A percentile compares a stretch with the other conserved stretches of the same genome.
Conservation (phyloP, 768 basidiomycete species). For the Trametes coccinea region DNA sequence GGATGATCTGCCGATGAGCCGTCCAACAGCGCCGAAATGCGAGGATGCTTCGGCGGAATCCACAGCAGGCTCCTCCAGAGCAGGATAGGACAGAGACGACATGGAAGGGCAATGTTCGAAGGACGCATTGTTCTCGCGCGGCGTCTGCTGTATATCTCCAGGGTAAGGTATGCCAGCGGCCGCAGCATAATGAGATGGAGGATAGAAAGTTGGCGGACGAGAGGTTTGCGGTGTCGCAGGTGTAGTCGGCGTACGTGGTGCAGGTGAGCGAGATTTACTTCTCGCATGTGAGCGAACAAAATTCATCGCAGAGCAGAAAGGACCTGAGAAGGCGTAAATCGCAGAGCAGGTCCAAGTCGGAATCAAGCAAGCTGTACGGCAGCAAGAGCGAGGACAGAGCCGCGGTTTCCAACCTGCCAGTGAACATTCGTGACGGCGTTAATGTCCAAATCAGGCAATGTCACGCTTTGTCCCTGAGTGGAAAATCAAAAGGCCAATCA, state of each 20-base stretch:
- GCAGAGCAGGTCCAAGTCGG: neutral
- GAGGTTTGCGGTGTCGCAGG: constrained; percentile 2
- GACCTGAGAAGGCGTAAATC: neutral
- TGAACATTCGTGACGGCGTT: constrained; percentile 8
- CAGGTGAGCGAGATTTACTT: constrained; percentile 24
- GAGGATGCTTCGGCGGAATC: constrained; percentile 5
- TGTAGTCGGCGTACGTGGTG: neutral
- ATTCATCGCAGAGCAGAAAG: constrained; percentile 6
- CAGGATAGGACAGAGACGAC: constrained; percentile 19
- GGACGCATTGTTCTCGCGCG: neutral
- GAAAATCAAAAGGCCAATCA: neutral
- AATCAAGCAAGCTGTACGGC: neutral
- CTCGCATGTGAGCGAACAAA: constrained; percentile 23
- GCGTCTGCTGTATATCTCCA: neutral
- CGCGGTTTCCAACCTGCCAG: neutral
- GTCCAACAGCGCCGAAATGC: neutral
- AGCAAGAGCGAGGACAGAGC: neutral
- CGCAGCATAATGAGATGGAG: constrained; percentile 40
- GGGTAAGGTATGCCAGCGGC: constrained; percentile 31
- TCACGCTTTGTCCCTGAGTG: neutral
- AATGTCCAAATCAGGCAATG: neutral
- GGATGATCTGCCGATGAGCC: constrained; percentile 6
- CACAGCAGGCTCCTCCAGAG: constrained; percentile 11
- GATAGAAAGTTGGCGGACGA: constrained; percentile 32
- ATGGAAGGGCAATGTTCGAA: neutral